Evolutionary conservation across 352 stramenopile species (phyloP).

Genomic region (Phytophthora rubi): DNA sequence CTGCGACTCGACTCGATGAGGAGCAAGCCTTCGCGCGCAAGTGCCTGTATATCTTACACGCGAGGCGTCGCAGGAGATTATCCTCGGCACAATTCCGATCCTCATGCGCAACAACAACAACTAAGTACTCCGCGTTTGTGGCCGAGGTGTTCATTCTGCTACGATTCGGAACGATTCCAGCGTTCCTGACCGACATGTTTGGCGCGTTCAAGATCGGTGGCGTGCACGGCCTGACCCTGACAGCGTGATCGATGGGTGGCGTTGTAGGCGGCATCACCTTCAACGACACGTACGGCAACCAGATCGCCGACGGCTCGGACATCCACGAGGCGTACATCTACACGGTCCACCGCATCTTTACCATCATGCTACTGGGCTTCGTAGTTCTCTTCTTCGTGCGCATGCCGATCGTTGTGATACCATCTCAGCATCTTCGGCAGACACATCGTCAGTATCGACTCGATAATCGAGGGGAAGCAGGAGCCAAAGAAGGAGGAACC

Average conservation of each 20-base stretch:
- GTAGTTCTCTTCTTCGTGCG: conserved; percentile 68
- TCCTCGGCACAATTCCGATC: conserved; percentile 67
- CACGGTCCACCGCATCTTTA: conserved; percentile 72
- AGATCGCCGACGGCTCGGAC: conserved; percentile 40
- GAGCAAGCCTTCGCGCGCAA: conserved; percentile 53
- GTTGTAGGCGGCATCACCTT: conserved; percentile 77
- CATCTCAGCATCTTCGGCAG: conserved; percentile 64
- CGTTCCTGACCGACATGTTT: conserved; percentile 85
- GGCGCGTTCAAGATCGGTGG: conserved; percentile 83
- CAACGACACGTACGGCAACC: conserved; percentile 59
- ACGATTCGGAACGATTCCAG: conserved; percentile 79
- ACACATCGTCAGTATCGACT: conserved; percentile 51
- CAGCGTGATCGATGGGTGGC: conserved; percentile 77
- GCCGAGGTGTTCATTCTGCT: conserved; percentile 72
- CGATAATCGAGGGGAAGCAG: conserved; percentile 45
- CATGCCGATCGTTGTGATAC: conserved; percentile 73
- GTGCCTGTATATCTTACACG: conserved; percentile 64
- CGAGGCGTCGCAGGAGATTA: conserved; percentile 61
- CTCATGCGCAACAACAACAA: conserved; percentile 56
- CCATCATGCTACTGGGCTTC: conserved; percentile 62
- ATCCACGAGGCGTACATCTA: conserved; percentile 63
- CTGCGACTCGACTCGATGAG: neutral
- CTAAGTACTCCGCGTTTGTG: conserved; percentile 58
- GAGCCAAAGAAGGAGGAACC: conserved; percentile 19
- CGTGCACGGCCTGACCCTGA: conserved; percentile 80